Percentiles rank a stretch among this genome's conserved stretches.
Conservation (phyloP, 1,284 basidiomycete species). For the Boletus coffeatus region DNA sequence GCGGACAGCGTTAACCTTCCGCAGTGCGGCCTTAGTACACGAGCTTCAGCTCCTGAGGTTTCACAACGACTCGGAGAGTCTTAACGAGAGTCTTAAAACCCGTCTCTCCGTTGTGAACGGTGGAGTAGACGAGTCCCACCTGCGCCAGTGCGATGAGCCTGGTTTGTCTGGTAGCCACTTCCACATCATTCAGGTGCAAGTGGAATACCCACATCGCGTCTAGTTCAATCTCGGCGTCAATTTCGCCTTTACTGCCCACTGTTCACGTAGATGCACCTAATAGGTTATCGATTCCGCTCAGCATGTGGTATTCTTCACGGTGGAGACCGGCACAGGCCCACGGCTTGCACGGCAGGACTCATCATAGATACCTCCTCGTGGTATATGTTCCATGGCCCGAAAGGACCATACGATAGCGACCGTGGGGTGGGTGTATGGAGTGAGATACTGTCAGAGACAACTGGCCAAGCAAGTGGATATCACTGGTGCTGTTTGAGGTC, state of each 20-base stretch:
- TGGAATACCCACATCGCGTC: too few relatives aligned
- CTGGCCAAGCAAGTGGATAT: background rate
- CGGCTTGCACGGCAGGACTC: background rate
- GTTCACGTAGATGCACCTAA: too few relatives aligned
- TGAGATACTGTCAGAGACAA: background rate
- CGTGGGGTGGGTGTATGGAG: conserved; percentile 13
- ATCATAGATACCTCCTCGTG: background rate
- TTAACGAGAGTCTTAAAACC: conserved; percentile 7
- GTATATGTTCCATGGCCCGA: conserved; percentile 11
- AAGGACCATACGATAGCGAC: conserved; percentile 5
- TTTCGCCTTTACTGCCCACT: background rate
- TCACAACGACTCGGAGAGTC: too few relatives aligned
- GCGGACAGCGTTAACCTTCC: background rate
- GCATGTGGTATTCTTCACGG: background rate
- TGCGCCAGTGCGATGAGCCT: too few relatives aligned
- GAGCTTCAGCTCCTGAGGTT: conserved; percentile 1
- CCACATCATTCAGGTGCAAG: too few relatives aligned
- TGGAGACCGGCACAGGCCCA: background rate
- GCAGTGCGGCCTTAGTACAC: conserved; percentile 7
- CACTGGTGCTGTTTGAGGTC: too few relatives aligned
- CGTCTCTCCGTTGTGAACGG: background rate
- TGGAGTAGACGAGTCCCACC: too few relatives aligned
- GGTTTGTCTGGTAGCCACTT: too few relatives aligned
- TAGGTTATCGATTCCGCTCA: background rate
- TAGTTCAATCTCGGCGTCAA: background rate